Evolutionary conservation across 805 yeast genomes (phyloP).

Genomic region (Maudiozyma pseudohumilis): DNA sequence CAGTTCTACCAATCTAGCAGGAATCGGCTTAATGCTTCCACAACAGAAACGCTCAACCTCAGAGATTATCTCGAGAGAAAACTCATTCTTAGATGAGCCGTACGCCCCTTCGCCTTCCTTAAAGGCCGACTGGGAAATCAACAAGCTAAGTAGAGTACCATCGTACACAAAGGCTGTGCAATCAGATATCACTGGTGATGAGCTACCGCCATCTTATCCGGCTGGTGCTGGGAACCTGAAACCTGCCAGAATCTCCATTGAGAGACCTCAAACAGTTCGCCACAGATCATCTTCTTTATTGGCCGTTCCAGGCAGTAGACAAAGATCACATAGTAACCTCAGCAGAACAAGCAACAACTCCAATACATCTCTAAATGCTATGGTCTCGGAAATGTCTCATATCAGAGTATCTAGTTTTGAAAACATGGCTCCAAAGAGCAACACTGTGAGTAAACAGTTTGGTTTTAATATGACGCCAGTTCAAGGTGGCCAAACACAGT

Average conservation of each 20-base stretch:
- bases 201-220: conserved; percentile 61
- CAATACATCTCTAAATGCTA: conserved; percentile 14
- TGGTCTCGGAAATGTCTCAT: conserved; percentile 11
- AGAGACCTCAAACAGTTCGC: conserved; percentile 22
- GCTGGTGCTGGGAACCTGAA: not conserved
- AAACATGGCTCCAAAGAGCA: conserved; percentile 8
- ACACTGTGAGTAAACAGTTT: conserved; percentile 17
- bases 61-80: conserved; percentile 49
- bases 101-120: conserved; percentile 17
- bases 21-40: conserved; percentile 1
- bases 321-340: conserved; percentile 11
- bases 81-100: conserved; percentile 36
- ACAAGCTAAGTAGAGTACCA: conserved; percentile 61
- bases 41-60: conserved; percentile 38
- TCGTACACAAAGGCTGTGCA: conserved; percentile 73
- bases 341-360: conserved; percentile 22
- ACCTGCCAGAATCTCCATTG: conserved; percentile 6
- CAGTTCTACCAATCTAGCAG: not conserved
- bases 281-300: conserved; percentile 19
- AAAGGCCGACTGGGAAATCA: conserved; percentile 33
- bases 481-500: not conserved
- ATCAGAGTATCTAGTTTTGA: conserved; percentile 7
- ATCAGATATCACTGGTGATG: conserved; percentile 36
- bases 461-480: conserved; percentile 20
- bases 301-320: conserved; percentile 6